These are phyloP conservation scores for Cyclotella distinguenda DNA, from an alignment of 108 stramenopile species.

Conservation along the genomic window DNA sequence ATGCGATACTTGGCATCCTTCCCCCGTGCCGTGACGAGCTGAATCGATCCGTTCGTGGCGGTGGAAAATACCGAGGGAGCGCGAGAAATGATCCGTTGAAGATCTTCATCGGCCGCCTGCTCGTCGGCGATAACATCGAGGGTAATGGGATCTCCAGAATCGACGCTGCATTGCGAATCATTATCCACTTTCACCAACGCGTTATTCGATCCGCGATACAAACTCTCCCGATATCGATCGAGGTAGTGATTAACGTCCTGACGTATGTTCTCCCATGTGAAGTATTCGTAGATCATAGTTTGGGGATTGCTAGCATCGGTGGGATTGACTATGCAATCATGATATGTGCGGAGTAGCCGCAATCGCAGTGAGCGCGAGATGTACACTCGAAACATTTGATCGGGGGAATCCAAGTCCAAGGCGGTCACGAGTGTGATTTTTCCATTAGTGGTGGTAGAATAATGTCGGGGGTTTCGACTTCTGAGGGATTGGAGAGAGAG, in stretches of 20 bases:
- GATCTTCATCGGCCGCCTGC: constrained; percentile 13
- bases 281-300: constrained; percentile 35
- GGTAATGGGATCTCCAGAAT: constrained; percentile 23
- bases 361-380: constrained; percentile 21
- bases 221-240: constrained; percentile 16
- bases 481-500: neutral
- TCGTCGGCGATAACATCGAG: constrained; percentile 35
- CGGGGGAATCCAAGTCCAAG: constrained; percentile 6
- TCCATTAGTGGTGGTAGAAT: constrained; percentile 29
- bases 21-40: constrained; percentile 31
- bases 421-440: constrained; percentile 20
- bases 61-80: constrained; percentile 31
- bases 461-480: constrained; percentile 5
- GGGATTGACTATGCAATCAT: constrained; percentile 28
- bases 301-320: constrained; percentile 24
- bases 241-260: constrained; percentile 20
- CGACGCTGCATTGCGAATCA: constrained; percentile 12
- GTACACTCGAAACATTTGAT: constrained; percentile 19
- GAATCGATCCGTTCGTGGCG: constrained; percentile 27
- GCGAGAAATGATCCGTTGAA: constrained; percentile 20
- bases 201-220: constrained; percentile 20
- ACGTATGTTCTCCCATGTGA: constrained; percentile 25
- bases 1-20: constrained; percentile 37
- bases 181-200: constrained; percentile 15
- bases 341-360: constrained; percentile 25